Base-by-base conservation (phyloP, 257 asterid genomes). In the Lantana camara region DNA sequence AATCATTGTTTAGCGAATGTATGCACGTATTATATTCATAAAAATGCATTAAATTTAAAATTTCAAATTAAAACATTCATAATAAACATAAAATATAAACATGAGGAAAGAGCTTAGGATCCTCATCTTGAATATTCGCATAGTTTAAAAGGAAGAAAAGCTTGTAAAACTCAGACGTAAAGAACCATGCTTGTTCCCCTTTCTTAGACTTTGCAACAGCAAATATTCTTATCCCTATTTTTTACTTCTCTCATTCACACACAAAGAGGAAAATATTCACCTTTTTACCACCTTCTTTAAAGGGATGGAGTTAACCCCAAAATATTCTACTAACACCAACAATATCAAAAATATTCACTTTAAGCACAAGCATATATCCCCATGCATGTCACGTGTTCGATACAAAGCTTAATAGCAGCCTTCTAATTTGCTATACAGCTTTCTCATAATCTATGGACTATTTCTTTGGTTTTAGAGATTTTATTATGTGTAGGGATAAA, bases 361-460 rank as follows among this genome's bases (percentile, higher is more conserved):
- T 65, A 72, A 42, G 41, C 41, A 42, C 60, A 60, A 75, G 76
- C 80, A 70, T 75, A 27, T 27, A 13, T 22, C 60, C 63, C 64
- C 53, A 24, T 47, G 61, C 53, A 24, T 41, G 61, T 75, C 84
- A 79, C 84, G 74, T 75, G 84, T 64, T 61, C 11, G 27, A n/a
- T 41, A 61, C 48, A 72, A 65, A 71, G 68, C 29, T 50, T 44
- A 30, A 15, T 27, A 16, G 64, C 67, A 73, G 71, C 71, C 72
- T 69, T 69, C 63, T 60, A n/a, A n/a, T n/a, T 52, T 22, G 22
- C 16, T 60, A 47, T 48, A 60, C 74, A 35, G 40, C 40, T 35
- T 70, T 70, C 22, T 21, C 21, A 67, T 51, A 60, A 57, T 67
- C 58, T 44, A 45, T 21, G 34, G 32, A 45, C 32, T 27, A 16